Percentiles rank a stretch among this genome's conserved stretches.
Evolutionary conservation across 139 green algal genomes (phyloP).

Genomic region (Raphidocelis subcapitata): DNA sequence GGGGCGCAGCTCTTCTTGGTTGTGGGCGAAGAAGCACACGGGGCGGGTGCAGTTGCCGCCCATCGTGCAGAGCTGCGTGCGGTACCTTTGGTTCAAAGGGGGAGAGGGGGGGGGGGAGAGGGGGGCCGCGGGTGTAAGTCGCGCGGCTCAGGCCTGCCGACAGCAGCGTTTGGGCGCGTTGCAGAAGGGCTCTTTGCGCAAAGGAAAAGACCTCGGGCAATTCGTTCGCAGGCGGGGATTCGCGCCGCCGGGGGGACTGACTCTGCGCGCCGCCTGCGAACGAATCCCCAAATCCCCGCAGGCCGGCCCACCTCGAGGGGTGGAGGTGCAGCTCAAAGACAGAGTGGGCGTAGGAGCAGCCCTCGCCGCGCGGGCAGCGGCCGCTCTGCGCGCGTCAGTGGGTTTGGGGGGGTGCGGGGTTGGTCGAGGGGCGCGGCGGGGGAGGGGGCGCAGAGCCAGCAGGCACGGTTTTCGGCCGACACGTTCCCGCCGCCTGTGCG

Average conservation of each 20-base stretch:
- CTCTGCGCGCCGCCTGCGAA: too few relatives aligned
- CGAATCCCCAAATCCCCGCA: neutral
- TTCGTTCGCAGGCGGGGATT: too few relatives aligned
- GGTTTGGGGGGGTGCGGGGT: neutral
- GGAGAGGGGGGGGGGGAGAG: neutral
- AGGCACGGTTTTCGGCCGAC: neutral
- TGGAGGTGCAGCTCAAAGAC: neutral
- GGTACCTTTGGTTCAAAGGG: slow-evolving; percentile 42
- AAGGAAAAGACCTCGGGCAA: too few relatives aligned
- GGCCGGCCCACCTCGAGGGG: neutral
- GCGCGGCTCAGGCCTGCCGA: too few relatives aligned
- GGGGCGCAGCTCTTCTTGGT: slow-evolving; percentile 65
- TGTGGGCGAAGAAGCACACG: slow-evolving; percentile 97
- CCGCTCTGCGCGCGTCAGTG: slow-evolving; percentile 33
- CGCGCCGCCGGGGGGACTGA: too few relatives aligned
- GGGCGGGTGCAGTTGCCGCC: slow-evolving; percentile 68
- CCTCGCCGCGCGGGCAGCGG: slow-evolving; percentile 60
- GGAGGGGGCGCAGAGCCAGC: neutral
- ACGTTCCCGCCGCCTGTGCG: neutral
- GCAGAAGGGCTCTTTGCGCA: too few relatives aligned
- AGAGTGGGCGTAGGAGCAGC: slow-evolving; percentile 71
- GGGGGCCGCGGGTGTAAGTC: neutral
- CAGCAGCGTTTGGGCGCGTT: too few relatives aligned
- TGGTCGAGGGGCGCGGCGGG: neutral
- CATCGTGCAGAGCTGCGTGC: slow-evolving; percentile 85